Conservation (phyloP, 2,329 filamentous ascomycete genomes). For the Tolypocladium endophyticum region DNA sequence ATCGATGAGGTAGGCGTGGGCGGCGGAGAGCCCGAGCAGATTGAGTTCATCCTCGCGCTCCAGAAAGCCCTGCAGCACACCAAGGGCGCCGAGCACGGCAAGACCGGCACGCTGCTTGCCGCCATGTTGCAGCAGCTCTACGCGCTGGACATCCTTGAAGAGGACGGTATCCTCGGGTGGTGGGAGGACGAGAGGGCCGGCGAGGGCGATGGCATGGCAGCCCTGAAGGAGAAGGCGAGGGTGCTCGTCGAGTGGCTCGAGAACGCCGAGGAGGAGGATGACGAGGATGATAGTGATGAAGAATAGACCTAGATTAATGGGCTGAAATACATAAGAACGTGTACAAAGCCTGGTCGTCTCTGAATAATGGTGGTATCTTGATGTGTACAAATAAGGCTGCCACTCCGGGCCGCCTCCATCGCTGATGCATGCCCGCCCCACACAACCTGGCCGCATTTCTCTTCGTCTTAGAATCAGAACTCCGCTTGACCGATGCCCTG, state of each 20-base stretch:
- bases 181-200: slow-evolving; percentile 65
- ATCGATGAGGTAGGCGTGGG: slow-evolving; percentile 50
- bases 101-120: slow-evolving; percentile 55
- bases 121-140: slow-evolving; percentile 78
- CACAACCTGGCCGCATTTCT: neutral
- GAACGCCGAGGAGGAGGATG: slow-evolving; percentile 52
- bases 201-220: slow-evolving; percentile 57
- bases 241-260: slow-evolving; percentile 77
- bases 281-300: slow-evolving; percentile 35
- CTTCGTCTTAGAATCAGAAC: neutral
- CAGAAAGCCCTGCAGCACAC: slow-evolving; percentile 67
- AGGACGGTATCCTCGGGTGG: slow-evolving; percentile 82
- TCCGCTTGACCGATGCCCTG: neutral
- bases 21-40: slow-evolving; percentile 64
- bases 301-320: neutral
- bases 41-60: slow-evolving; percentile 72
- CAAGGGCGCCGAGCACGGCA: slow-evolving; percentile 42
- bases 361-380: neutral
- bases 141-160: slow-evolving; percentile 72
- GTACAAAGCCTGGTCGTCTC: neutral
- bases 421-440: neutral
- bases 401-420: neutral
- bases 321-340: neutral
- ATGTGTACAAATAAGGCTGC: neutral
- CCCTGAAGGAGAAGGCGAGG: slow-evolving; percentile 62